A percentile compares a stretch with the other conserved stretches of the same genome.
phyloP scores from a whole-genome alignment of 352 stramenopile genomes.

The Globisporangium orthogonon region DNA sequence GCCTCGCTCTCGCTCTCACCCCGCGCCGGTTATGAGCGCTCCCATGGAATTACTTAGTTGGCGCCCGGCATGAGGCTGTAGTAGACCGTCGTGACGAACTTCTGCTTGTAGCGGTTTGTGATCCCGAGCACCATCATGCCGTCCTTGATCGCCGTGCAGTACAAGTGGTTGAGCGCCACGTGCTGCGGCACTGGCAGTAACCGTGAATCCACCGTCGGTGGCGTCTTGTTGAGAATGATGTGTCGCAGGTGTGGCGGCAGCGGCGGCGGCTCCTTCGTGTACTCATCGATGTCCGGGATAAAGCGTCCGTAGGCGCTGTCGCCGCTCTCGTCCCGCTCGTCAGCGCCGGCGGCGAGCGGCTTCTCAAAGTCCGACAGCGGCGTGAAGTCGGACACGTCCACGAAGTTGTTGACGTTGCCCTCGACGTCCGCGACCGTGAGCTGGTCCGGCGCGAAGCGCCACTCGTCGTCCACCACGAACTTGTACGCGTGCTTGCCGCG shows the following conservation, averaged over 20 bases:
- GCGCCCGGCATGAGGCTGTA: constrained; percentile 91
- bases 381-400: constrained; percentile 98
- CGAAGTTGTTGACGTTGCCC: constrained; percentile 99
- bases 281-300: constrained; percentile 98
- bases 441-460: constrained; percentile 91
- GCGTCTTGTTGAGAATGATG: constrained; percentile 99
- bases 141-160: constrained; percentile 98
- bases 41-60: constrained; percentile 31
- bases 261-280: constrained; percentile 98
- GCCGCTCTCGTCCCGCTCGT: constrained; percentile 57
- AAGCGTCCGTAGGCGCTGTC: constrained; percentile 93
- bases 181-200: constrained; percentile 96
- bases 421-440: constrained; percentile 98
- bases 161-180: constrained; percentile 99
- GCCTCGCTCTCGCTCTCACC: background rate
- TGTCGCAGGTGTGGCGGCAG: constrained; percentile 97
- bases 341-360: constrained; percentile 26
- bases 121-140: constrained; percentile 99
- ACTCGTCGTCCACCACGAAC: constrained; percentile 99
- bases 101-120: constrained; percentile 96
- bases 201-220: constrained; percentile 92
- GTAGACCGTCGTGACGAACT: constrained; percentile 98
- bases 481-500: constrained; percentile 99
- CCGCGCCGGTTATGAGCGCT: too few relatives aligned
- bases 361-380: constrained; percentile 66